Evolutionary conservation across 2,329 filamentous ascomycete species (phyloP), one percentile per base, ranked within the genome.

Genomic region (Paradendryphiella salina): DNA sequence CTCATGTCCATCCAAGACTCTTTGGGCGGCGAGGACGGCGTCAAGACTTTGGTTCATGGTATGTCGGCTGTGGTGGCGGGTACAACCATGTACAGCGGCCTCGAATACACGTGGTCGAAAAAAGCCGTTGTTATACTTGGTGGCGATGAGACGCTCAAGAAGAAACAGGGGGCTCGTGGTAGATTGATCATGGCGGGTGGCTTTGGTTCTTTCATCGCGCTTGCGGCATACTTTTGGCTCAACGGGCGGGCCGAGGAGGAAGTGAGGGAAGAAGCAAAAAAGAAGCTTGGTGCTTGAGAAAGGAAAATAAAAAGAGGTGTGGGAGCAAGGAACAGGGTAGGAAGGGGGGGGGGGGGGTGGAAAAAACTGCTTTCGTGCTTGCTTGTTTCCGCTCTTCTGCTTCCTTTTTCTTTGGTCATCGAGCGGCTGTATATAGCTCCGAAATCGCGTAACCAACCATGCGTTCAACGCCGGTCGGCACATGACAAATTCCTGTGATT

Each of bases 61-160:
- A 71, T 76, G 60, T 93, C 89, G 67, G 93, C 89, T 63, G 74
- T 95, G 11, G 93, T 99, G 2, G 92, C 91, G 0, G 83, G 81
- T 0, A 99, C 94, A 3, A 99, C 94, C 0, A 75, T 96, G 5
- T 97, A 92, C 89, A 96, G 91, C 56, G 94, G 94, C 6, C 80
- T 92, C 11, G 96, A 92, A 72, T 99, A 99, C 71, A 80, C 96
- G 5, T 95, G 87, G 70, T 89, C 85, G 60, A 96, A 94, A 71
- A 88, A 96, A 64, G 93, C 91, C 0, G 92, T 97, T 26, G 95
- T 88, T 72, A 96, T 97, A 48, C 72, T 97, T 34, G 78, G 78
- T 0, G 66, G 71, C 14, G 70, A 80, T 50, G 77, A 79, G 57
- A 69, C 57, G 52, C 59, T 80, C 49, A 80, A 79, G 62, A 71